Evolutionary conservation across 306 rosid genomes (phyloP).

Genomic region (Casuarina cunninghamiana): DNA sequence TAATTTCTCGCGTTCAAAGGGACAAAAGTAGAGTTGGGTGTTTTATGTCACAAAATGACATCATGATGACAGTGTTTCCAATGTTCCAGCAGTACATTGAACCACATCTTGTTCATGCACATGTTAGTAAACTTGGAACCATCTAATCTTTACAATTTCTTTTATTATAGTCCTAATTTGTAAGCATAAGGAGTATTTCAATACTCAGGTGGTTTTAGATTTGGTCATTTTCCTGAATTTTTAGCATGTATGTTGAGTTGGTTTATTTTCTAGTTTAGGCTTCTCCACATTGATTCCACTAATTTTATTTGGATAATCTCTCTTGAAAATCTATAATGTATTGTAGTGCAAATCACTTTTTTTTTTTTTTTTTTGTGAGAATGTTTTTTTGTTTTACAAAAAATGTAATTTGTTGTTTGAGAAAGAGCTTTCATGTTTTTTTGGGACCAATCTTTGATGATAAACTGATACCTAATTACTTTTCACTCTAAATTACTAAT

Average conservation of each 20-base stretch:
- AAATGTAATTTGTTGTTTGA: background rate
- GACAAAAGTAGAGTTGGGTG: slow-evolving; percentile 93
- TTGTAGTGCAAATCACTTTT: background rate
- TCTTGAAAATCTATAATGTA: background rate
- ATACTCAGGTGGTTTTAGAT: background rate
- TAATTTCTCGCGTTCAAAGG: slow-evolving; percentile 97
- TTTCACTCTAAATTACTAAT: slow-evolving; percentile 16
- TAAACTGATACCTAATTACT: slow-evolving; percentile 13
- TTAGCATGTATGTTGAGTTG: background rate
- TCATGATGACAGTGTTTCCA: slow-evolving; percentile 95
- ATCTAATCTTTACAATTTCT: background rate
- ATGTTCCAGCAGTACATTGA: slow-evolving; percentile 98
- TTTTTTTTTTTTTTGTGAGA: background rate
- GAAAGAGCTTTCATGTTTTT: background rate
- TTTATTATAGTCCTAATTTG: background rate
- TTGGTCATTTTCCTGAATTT: background rate
- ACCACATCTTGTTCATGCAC: slow-evolving; percentile 98
- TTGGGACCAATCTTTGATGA: slow-evolving; percentile 22
- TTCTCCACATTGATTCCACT: background rate
- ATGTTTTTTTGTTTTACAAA: background rate
- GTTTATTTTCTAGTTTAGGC: background rate
- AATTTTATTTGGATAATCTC: background rate
- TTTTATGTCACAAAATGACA: slow-evolving; percentile 91
- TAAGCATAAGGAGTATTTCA: background rate
- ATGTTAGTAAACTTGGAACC: slow-evolving; percentile 58